A percentile compares a stretch with the other conserved stretches of the same genome.
Evolutionary conservation across 129 eudicot genomes (phyloP).

Genomic region (Flaveria robusta): DNA sequence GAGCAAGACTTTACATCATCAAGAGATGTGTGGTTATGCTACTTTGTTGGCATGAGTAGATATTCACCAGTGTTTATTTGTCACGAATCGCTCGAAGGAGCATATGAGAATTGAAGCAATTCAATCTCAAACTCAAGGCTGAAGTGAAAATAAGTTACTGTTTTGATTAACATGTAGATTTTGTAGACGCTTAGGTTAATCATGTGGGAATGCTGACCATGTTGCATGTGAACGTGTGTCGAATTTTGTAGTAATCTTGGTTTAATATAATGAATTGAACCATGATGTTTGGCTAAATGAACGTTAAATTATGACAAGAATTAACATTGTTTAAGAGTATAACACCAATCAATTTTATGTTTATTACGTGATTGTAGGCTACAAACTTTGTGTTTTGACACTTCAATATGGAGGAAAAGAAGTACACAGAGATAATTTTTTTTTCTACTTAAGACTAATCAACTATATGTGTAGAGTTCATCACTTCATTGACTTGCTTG

Average conservation of each 20-base stretch:
- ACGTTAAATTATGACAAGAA: neutral
- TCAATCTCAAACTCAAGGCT: neutral
- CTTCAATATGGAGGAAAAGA: neutral
- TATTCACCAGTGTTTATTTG: neutral
- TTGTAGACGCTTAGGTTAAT: constrained; percentile 27
- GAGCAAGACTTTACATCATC: constrained; percentile 54
- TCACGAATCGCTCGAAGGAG: neutral
- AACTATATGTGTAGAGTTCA: neutral
- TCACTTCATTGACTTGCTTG: neutral
- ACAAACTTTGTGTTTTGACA: neutral
- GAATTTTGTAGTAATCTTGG: constrained; percentile 27
- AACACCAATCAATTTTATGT: neutral
- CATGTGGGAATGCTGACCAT: constrained; percentile 28
- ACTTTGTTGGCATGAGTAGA: constrained; percentile 54
- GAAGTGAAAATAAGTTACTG: constrained; percentile 11
- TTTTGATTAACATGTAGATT: constrained; percentile 23
- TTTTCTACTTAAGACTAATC: neutral
- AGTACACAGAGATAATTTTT: neutral
- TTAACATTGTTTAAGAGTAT: neutral
- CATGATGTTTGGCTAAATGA: neutral
- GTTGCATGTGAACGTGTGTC: constrained; percentile 31
- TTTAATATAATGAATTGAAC: constrained; percentile 9
- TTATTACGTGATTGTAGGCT: neutral
- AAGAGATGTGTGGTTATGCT: constrained; percentile 59
- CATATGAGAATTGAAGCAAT: neutral